Percentiles rank a stretch among this genome's conserved stretches.
Conservation (phyloP, 768 basidiomycete genomes). For the Holtermannia corniformis region DNA sequence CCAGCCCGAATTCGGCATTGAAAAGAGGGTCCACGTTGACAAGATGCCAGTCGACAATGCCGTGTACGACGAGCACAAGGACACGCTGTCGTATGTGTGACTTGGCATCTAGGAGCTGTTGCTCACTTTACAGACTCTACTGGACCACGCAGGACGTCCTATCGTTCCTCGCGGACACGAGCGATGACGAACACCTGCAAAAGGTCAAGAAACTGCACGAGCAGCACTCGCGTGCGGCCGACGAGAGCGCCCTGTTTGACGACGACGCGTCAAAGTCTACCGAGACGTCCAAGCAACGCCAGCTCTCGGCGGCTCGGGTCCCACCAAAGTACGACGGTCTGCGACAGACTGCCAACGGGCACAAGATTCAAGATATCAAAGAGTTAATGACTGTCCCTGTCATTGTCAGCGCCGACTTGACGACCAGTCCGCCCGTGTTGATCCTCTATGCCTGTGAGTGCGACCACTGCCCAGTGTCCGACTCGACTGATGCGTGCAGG, state of each 20-base stretch:
- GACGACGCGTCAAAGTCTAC: constrained; percentile 34
- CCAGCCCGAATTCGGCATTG: constrained; percentile 90
- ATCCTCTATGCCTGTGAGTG: constrained; percentile 69
- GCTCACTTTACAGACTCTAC: constrained; percentile 57
- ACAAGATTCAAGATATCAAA: constrained; percentile 88
- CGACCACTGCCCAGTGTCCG: background rate
- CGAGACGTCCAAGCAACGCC: constrained; percentile 66
- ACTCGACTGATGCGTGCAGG: background rate
- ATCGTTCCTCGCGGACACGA: constrained; percentile 86
- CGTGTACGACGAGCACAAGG: constrained; percentile 88
- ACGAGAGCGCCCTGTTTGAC: constrained; percentile 66
- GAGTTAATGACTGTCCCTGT: constrained; percentile 91
- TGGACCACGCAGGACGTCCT: constrained; percentile 95
- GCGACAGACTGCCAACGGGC: constrained; percentile 56
- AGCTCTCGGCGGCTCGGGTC: constrained; percentile 63
- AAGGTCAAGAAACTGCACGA: constrained; percentile 89
- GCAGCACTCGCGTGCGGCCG: constrained; percentile 73
- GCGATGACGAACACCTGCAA: constrained; percentile 89
- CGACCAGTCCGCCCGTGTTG: constrained; percentile 89
- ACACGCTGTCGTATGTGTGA: constrained; percentile 52
- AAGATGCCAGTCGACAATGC: constrained; percentile 99
- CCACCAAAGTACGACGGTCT: constrained; percentile 77
- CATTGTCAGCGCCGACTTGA: constrained; percentile 87
- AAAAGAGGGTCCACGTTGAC: constrained; percentile 96
- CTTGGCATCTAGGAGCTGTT: background rate